Conservation (phyloP, 805 yeast genomes). For the Monosporozyma yasuniensis region DNA sequence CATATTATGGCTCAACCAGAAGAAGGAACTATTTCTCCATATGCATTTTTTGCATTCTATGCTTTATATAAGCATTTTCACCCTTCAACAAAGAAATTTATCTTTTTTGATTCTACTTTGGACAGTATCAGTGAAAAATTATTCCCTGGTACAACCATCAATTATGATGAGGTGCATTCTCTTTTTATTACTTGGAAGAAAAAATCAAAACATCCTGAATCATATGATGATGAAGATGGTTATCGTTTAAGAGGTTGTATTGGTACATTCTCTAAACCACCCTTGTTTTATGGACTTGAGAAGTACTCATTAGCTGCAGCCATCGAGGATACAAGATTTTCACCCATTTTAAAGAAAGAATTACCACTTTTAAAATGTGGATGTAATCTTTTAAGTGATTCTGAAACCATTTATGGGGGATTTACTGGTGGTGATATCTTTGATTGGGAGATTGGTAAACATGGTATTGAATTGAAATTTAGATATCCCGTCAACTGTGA, state of each 20-base stretch:
- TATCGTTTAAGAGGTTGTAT: slow-evolving; percentile 74
- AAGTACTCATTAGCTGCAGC: slow-evolving; percentile 64
- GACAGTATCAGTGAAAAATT: slow-evolving; percentile 11
- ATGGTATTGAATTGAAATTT: slow-evolving; percentile 66
- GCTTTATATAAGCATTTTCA: slow-evolving; percentile 18
- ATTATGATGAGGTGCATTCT: slow-evolving; percentile 36
- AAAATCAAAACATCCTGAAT: slow-evolving; percentile 10
- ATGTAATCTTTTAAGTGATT: slow-evolving; percentile 34
- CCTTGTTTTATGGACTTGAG: slow-evolving; percentile 48
- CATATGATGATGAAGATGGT: background rate
- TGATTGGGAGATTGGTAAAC: slow-evolving; percentile 76
- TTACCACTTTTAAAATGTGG: slow-evolving; percentile 37
- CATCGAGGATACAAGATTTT: slow-evolving; percentile 67
- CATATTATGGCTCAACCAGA: background rate
- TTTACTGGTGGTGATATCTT: slow-evolving; percentile 39
- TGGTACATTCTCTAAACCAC: slow-evolving; percentile 65
- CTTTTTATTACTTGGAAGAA: slow-evolving; percentile 85
- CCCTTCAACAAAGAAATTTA: background rate
- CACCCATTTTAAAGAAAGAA: slow-evolving; percentile 52
- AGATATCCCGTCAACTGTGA: slow-evolving; percentile 29
- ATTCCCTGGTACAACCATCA: slow-evolving; percentile 10
- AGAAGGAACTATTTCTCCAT: slow-evolving; percentile 16
- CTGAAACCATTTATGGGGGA: slow-evolving; percentile 34
- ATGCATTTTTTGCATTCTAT: slow-evolving; percentile 29
- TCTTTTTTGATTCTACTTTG: slow-evolving; percentile 4